Percentiles rank a stretch among this genome's conserved stretches.
phyloP scores from a whole-genome alignment of 768 basidiomycete species.

The Chalciporus pseudorubinellus region DNA sequence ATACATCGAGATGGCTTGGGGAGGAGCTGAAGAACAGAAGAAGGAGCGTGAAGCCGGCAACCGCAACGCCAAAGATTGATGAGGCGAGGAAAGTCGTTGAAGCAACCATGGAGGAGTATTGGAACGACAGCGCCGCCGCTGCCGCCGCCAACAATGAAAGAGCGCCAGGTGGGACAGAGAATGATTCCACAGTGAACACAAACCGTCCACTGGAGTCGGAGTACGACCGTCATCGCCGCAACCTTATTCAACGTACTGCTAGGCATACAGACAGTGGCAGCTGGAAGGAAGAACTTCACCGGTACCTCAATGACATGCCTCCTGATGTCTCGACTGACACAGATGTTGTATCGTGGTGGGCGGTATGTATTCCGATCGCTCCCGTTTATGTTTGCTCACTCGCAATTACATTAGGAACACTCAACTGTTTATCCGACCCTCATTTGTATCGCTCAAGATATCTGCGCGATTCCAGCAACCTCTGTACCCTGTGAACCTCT shows the following conservation, averaged over 20 bases:
- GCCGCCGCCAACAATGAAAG: too few relatives aligned
- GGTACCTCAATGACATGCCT: neutral
- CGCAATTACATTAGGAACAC: neutral
- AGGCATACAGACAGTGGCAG: too few relatives aligned
- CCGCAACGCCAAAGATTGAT: conserved; percentile 7
- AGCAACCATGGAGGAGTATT: conserved; percentile 1
- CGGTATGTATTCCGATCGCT: neutral
- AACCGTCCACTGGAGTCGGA: too few relatives aligned
- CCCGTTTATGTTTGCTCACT: neutral
- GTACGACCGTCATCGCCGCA: too few relatives aligned
- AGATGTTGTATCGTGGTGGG: neutral
- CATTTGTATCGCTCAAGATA: neutral
- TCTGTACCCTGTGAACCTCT: conserved; percentile 11
- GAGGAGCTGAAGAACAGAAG: conserved; percentile 25
- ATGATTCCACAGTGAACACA: too few relatives aligned
- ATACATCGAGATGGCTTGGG: conserved; percentile 28
- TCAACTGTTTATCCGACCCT: neutral
- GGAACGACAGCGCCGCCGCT: neutral
- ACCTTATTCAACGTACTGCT: too few relatives aligned
- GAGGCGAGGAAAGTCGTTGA: conserved; percentile 14
- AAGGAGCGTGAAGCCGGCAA: conserved; percentile 7
- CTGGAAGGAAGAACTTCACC: neutral
- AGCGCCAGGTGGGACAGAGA: too few relatives aligned
- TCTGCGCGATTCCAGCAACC: conserved; percentile 8
- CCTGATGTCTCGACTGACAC: neutral